A percentile compares a stretch with the other conserved stretches of the same genome.
Evolutionary conservation across 2,329 filamentous ascomycete species (phyloP).

Genomic region (Fusarium compactum): DNA sequence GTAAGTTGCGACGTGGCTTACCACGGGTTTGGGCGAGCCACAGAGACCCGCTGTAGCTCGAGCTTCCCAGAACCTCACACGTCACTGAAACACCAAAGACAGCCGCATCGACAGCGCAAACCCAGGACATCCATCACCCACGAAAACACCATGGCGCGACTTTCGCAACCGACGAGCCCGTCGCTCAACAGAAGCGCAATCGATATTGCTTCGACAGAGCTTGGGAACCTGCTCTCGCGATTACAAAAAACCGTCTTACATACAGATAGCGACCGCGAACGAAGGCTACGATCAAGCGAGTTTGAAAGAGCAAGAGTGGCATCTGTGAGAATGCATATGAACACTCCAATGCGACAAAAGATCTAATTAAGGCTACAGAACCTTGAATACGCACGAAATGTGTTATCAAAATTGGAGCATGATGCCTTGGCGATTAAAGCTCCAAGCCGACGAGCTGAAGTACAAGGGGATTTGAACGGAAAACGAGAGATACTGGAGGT

Average conservation of each 20-base stretch:
- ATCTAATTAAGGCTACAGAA: conserved; percentile 62
- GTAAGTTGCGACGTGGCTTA: conserved; percentile 44
- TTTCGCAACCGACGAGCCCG: conserved; percentile 34
- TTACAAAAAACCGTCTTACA: conserved; percentile 75
- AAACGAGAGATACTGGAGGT: conserved; percentile 76
- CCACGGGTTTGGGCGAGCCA: conserved; percentile 46
- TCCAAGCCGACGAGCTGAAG: conserved; percentile 67
- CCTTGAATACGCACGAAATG: conserved; percentile 75
- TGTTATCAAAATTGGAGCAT: conserved; percentile 78
- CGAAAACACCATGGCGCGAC: conserved; percentile 47
- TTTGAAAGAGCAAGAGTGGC: conserved; percentile 68
- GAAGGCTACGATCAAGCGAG: conserved; percentile 68
- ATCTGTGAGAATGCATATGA: conserved; percentile 52
- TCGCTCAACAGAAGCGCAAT: conserved; percentile 39
- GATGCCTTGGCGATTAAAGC: conserved; percentile 71
- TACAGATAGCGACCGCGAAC: conserved; percentile 69
- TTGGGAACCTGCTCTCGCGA: conserved; percentile 73
- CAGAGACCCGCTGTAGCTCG: conserved; percentile 33
- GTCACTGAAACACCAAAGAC: conserved; percentile 44
- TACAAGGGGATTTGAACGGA: conserved; percentile 71
- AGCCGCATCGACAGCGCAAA: conserved; percentile 1
- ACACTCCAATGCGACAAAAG: not conserved
- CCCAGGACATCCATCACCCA: conserved; percentile 14
- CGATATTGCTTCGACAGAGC: conserved; percentile 58
- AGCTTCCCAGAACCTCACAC: conserved; percentile 46